phyloP scores from a whole-genome alignment of 176 grass and related monocot genomes.

The Triticum dicoccoides region DNA sequence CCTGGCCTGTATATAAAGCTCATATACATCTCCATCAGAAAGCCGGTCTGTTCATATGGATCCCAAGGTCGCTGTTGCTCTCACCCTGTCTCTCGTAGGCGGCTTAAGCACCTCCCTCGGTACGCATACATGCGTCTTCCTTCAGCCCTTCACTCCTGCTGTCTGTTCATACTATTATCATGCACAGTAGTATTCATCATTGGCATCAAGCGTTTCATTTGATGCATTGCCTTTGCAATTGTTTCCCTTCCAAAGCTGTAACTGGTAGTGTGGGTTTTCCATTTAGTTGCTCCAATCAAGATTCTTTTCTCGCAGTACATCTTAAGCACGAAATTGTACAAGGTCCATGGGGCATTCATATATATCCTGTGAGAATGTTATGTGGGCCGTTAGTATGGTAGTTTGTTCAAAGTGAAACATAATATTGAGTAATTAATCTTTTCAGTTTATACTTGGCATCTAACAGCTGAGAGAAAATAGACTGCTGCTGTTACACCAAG shows the following conservation, averaged over 20 bases:
- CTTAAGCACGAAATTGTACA: too few relatives aligned
- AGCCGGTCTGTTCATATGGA: slow-evolving; percentile 40
- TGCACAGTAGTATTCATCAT: background rate
- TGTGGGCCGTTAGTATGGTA: background rate
- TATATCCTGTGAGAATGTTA: background rate
- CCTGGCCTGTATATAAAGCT: slow-evolving; percentile 24
- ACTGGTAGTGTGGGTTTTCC: too few relatives aligned
- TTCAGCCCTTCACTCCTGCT: background rate
- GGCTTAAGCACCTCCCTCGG: slow-evolving; percentile 73
- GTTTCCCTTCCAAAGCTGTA: background rate
- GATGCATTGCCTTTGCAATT: background rate
- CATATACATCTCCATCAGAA: slow-evolving; percentile 20
- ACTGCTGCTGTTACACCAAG: background rate
- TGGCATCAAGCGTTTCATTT: background rate
- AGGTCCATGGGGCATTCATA: background rate
- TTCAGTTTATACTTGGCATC: background rate
- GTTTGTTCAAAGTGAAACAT: background rate
- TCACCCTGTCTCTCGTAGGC: slow-evolving; percentile 62
- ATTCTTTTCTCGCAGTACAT: too few relatives aligned
- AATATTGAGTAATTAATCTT: background rate
- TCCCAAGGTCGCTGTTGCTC: slow-evolving; percentile 54
- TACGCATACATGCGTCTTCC: slow-evolving; percentile 11
- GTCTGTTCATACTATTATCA: background rate
- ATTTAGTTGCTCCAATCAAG: too few relatives aligned
- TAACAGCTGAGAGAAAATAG: background rate